Base-by-base conservation (phyloP, 768 basidiomycete genomes). In the Boletus insuetus region DNA sequence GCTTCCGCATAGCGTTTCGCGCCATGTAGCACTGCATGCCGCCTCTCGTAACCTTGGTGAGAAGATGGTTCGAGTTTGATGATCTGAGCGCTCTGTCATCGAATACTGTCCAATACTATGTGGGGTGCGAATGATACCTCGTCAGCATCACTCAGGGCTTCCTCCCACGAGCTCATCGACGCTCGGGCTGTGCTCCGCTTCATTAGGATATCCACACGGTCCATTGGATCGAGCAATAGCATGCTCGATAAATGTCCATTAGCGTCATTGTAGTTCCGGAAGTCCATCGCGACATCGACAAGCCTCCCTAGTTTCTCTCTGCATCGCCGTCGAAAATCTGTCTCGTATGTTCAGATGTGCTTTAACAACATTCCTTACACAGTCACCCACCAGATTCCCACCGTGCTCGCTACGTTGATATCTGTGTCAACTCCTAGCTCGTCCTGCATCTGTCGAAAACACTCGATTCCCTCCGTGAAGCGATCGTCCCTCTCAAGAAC, bases 351-450 rank as follows among this genome's bases (percentile, higher is more conserved):
- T 58, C 6, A 46, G 42, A 17, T 1, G 3, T 31, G 1, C 6
- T 4, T 12, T 1, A 1, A 4, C 8, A 14, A 1, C 4, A 19
- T 29, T 0, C 29, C 29, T 57, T 3, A 17, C 10, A 7, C 6
- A 40, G 12, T 3, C 8, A 47, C 59, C 2, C 16, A 60, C 58
- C n/a, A 6, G 11, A 16, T 19, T 53, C 59, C 59, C 59, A 61
- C 4, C 37, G 40, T 1, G 16, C 7, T 10, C 10, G 50, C 10
- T 49, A 31, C 24, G 10, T 37, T 20, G 24, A 13, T 1, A n/a
- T 1, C 8, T 7, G 17, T 5, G 10, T 24, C 46, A 5, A 9
- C 26, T 6, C 19, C 19, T 8, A 17, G 39, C 5, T 47, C 42
- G 1, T 4, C 13, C 19, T 46, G 41, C 46, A 61, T 43, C 16